Conservation (phyloP, 2,329 filamentous ascomycete genomes). For the Tolypocladium cylindrosporum region DNA sequence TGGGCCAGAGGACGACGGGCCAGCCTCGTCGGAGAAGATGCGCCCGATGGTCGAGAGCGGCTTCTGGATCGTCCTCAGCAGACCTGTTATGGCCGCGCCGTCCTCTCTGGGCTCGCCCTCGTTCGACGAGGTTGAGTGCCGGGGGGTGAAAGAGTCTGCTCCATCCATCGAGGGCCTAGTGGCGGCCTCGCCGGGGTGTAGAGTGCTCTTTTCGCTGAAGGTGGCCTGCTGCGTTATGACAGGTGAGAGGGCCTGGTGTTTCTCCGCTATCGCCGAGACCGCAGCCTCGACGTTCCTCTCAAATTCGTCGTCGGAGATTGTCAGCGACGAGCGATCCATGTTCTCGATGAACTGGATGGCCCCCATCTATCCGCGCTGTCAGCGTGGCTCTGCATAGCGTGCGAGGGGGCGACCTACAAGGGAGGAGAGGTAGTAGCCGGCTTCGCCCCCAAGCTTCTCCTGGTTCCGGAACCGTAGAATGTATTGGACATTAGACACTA, state of each 20-base stretch:
- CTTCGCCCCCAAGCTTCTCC: conserved; percentile 94
- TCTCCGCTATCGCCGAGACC: conserved; percentile 90
- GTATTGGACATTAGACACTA: conserved; percentile 97
- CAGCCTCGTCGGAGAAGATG: conserved; percentile 72
- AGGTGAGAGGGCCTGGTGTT: conserved; percentile 53
- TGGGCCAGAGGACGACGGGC: conserved; percentile 22
- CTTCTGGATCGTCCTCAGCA: conserved; percentile 83
- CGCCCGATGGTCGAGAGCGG: conserved; percentile 86
- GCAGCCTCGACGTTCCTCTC: conserved; percentile 93
- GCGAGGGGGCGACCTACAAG: conserved; percentile 38
- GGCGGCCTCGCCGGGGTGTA: conserved; percentile 17
- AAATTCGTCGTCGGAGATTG: conserved; percentile 90
- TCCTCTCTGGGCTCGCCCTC: conserved; percentile 54
- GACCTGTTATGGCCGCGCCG: conserved; percentile 69
- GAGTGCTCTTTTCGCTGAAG: conserved; percentile 34
- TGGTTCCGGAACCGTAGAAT: conserved; percentile 95
- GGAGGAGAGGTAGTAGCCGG: conserved; percentile 94
- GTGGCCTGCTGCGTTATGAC: conserved; percentile 24
- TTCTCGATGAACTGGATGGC: conserved; percentile 96
- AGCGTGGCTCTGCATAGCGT: not conserved
- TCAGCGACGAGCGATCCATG: conserved; percentile 85
- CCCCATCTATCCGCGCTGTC: conserved; percentile 52
- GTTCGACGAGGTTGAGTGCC: conserved; percentile 44
- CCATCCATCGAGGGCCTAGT: conserved; percentile 32
- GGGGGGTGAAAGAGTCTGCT: conserved; percentile 26